Evolutionary conservation across 164 flowering plant genomes (phyloP).

Genomic region (Vitis vinifera): ASM3070453v1 NC_081818.1:1804001-1804500

Average conservation of each 20-base stretch:
- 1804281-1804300: not conserved
- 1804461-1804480: no score
- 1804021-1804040: no score
- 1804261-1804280: not conserved
- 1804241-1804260: not conserved
- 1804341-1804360: not conserved
- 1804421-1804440: no score
- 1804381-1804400: no score
- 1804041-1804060: no score
- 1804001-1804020: no score
- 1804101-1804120: not conserved
- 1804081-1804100: not conserved
- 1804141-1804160: not conserved
- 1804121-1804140: not conserved
- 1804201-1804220: not conserved
- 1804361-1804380: no score
- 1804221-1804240: not conserved
- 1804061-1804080: not conserved
- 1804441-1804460: no score
- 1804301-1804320: not conserved
- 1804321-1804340: not conserved
- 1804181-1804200: not conserved
- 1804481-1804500: no score
- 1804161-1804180: not conserved
- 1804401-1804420: no score